These are phyloP conservation scores for Microdochium paspali DNA, from an alignment of 2,329 filamentous ascomycete genomes.

Conservation along the genomic window DNA sequence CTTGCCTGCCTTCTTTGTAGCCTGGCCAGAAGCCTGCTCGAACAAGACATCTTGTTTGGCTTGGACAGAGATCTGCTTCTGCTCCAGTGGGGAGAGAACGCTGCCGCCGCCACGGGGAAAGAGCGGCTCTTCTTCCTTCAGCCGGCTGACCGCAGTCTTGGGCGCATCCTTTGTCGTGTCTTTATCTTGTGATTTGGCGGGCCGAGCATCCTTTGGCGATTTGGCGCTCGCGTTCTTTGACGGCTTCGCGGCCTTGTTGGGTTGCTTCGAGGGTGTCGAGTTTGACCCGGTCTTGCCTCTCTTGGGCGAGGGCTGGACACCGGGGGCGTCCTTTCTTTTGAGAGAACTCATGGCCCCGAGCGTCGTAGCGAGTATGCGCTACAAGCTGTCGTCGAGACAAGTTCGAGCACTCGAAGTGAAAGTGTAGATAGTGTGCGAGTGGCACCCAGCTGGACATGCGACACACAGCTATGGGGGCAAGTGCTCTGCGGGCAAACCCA, in stretches of 20 bases:
- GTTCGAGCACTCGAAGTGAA: neutral
- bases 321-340: constrained; percentile 50
- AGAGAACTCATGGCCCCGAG: constrained; percentile 40
- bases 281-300: constrained; percentile 35
- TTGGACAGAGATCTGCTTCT: constrained; percentile 92
- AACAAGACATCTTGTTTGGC: constrained; percentile 87
- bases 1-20: constrained; percentile 31
- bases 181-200: constrained; percentile 14
- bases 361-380: neutral
- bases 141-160: constrained; percentile 29
- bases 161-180: constrained; percentile 12
- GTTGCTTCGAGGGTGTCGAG: constrained; percentile 37
- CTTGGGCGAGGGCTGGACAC: constrained; percentile 38
- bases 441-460: neutral
- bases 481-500: neutral
- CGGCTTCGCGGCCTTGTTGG: constrained; percentile 24
- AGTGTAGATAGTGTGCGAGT: neutral
- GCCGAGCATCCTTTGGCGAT: constrained; percentile 12
- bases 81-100: constrained; percentile 83
- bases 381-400: neutral
- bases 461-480: neutral
- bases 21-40: constrained; percentile 60
- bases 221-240: constrained; percentile 18
- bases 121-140: constrained; percentile 73
- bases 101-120: constrained; percentile 92